phyloP scores from a whole-genome alignment of 768 basidiomycete species.

The Termitomyces sp. region DNA sequence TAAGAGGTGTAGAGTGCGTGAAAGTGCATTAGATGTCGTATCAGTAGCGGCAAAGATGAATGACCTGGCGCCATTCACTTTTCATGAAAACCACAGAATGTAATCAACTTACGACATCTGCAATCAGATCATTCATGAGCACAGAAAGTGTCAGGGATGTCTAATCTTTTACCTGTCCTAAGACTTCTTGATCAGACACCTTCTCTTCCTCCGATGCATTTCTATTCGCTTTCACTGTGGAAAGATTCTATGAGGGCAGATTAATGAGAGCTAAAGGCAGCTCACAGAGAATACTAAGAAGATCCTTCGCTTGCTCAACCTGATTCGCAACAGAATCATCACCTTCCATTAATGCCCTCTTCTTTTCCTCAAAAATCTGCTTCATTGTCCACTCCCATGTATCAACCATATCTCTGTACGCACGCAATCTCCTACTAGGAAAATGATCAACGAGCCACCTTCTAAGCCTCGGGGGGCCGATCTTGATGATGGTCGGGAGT shows the following conservation, averaged over 20 bases:
- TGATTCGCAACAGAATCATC: conserved; percentile 7
- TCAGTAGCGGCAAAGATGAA: conserved; percentile 29
- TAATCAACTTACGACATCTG: conserved; percentile 14
- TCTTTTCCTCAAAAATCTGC: conserved; percentile 9
- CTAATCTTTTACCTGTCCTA: conserved; percentile 21
- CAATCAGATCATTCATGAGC: not conserved
- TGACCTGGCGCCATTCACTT: not conserved
- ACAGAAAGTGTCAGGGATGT: not conserved
- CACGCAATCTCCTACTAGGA: not conserved
- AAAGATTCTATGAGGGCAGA: not conserved
- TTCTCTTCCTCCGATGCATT: conserved; percentile 21
- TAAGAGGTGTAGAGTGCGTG: conserved; percentile 24
- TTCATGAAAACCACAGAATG: not conserved
- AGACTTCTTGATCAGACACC: conserved; percentile 23
- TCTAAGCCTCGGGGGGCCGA: conserved; percentile 9
- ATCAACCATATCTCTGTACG: conserved; percentile 6
- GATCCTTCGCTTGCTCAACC: conserved; percentile 7
- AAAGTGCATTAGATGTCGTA: conserved; percentile 27
- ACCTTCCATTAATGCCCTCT: conserved; percentile 6
- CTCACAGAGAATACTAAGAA: conserved; percentile 12
- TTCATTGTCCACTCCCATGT: conserved; percentile 3
- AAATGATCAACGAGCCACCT: conserved; percentile 7
- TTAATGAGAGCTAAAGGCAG: not conserved
- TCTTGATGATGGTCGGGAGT: conserved; percentile 7
- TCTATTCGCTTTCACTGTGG: conserved; percentile 27